Conservation (phyloP, 208 protist species). For the Crithidia sp. region DNA sequence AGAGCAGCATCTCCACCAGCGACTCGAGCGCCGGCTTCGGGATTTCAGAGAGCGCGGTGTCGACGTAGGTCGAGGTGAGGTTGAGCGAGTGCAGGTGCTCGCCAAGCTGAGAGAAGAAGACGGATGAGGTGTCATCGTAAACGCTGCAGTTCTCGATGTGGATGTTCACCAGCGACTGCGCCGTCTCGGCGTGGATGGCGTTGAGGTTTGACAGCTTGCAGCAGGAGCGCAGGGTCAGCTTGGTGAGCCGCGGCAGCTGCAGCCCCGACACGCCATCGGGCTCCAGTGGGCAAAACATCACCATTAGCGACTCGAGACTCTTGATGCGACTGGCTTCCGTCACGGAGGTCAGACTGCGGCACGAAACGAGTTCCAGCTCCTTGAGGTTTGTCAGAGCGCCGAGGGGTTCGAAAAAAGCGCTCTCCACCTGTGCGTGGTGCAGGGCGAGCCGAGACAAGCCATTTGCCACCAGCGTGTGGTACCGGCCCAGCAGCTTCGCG, state of each 20-base stretch:
- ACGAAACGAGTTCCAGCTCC: slow-evolving; percentile 78
- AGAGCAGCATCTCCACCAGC: slow-evolving; percentile 53
- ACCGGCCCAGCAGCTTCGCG: slow-evolving; percentile 67
- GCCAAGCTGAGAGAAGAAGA: slow-evolving; percentile 63
- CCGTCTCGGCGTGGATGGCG: slow-evolving; percentile 64
- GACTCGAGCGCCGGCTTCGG: slow-evolving; percentile 35
- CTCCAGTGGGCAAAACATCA: slow-evolving; percentile 76
- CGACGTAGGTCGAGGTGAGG: slow-evolving; percentile 61
- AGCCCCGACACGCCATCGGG: slow-evolving; percentile 66
- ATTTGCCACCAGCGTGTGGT: slow-evolving; percentile 70
- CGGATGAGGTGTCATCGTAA: slow-evolving; percentile 71
- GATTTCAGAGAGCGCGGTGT: slow-evolving; percentile 53
- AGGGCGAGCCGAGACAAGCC: slow-evolving; percentile 71
- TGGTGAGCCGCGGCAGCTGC: slow-evolving; percentile 56
- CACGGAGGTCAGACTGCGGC: slow-evolving; percentile 69
- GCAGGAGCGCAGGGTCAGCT: slow-evolving; percentile 69
- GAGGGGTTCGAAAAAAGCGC: slow-evolving; percentile 71
- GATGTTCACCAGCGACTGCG: slow-evolving; percentile 59
- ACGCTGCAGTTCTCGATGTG: slow-evolving; percentile 77
- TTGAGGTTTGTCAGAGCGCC: slow-evolving; percentile 53
- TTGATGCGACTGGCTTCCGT: slow-evolving; percentile 50
- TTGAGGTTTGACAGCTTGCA: slow-evolving; percentile 73
- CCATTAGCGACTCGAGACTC: slow-evolving; percentile 61
- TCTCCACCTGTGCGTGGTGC: slow-evolving; percentile 74
- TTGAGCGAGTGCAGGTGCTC: slow-evolving; percentile 57